Base-by-base conservation (phyloP, 768 basidiomycete genomes). In the Leucosporidium yakuticum region DNA sequence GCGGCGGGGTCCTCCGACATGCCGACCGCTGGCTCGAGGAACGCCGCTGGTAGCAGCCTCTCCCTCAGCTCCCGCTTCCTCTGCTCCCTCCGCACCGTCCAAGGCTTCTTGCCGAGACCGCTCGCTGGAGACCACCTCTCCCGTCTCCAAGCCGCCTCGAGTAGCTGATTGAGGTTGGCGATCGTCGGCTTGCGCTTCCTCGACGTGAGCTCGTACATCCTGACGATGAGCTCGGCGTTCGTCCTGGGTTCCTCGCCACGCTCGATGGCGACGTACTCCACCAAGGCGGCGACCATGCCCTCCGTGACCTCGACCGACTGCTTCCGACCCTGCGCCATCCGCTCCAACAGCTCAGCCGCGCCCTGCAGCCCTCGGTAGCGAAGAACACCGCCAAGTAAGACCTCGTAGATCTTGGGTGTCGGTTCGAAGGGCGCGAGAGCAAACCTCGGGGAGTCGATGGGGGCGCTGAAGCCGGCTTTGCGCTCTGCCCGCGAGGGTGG, bases 121-220 rank as follows among this genome's bases (percentile, higher is more conserved):
- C 39, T 44, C 8, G 39, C 11, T 44, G 11, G 11, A 2, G 39
- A 58, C 23, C 55, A 31, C 27, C 69, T 50, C 48, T 72, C 67
- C 44, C 49, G 60, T 62, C 25, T 50, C 71, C 71, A 73, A 7
- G 68, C 65, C 20, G 68, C 64, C 21, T 53, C 36, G 29, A 73
- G 49, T 12, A 73, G 55, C n/a, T 34, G 51, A 50, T 58, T 36
- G 27, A 73, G 63, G 50, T 73, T 58, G 32, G 20, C 12, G 20
- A 60, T n/a, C 36, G 59, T 54, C 31, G 71, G 60, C n/a, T 62
- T 47, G 15, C 55, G 49, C 23, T 20, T 19, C 23, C 63, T 63
- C 14, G 12, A 0, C 31, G 68, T 69, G 39, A 69, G 25, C 32
- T 47, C 23, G 49, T 65, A 25, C 9, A 69, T 55, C 34, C 66